A percentile compares a stretch with the other conserved stretches of the same genome.
These are phyloP conservation scores for Rehmannia glutinosa DNA, from an alignment of 257 asterid species.

Conservation along the genomic window DNA sequence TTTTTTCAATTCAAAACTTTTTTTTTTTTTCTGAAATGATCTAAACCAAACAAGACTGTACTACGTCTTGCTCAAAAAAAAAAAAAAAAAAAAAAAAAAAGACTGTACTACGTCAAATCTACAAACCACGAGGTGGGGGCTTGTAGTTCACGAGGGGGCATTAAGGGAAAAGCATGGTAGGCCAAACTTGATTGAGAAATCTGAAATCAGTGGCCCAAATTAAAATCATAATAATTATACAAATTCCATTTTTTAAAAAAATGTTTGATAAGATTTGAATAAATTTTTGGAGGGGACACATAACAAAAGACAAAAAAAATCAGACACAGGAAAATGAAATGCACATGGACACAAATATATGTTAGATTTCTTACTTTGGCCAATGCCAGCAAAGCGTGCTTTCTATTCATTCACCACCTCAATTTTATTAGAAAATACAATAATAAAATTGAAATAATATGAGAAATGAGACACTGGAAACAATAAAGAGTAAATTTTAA, in stretches of 20 bases:
- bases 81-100: no score
- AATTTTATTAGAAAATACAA: no score
- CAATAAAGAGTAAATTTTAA: no score
- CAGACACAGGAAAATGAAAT: conserved; percentile 31
- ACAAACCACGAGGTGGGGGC: conserved; percentile 25
- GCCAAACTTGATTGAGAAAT: conserved; percentile 27
- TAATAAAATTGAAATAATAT: no score
- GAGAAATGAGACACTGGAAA: no score
- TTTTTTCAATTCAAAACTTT: no score
- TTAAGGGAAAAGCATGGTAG: conserved; percentile 1
- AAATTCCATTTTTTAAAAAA: no score
- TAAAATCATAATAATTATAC: neutral
- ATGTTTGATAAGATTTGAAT: conserved; percentile 15
- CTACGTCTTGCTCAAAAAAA: no score
- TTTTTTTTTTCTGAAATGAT: no score
- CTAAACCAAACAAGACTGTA: neutral
- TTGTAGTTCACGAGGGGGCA: conserved; percentile 34
- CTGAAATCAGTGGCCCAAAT: conserved; percentile 29
- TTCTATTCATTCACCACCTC: conserved; percentile 8
- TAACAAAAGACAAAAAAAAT: conserved; percentile 23
- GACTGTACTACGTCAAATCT: neutral
- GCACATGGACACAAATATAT: conserved; percentile 29
- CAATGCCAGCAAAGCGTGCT: conserved; percentile 20
- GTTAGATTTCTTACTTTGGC: conserved; percentile 21
- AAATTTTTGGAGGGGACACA: conserved; percentile 15